Conservation (phyloP, 352 stramenopile species). For the Phytopythium sindhum region DNA sequence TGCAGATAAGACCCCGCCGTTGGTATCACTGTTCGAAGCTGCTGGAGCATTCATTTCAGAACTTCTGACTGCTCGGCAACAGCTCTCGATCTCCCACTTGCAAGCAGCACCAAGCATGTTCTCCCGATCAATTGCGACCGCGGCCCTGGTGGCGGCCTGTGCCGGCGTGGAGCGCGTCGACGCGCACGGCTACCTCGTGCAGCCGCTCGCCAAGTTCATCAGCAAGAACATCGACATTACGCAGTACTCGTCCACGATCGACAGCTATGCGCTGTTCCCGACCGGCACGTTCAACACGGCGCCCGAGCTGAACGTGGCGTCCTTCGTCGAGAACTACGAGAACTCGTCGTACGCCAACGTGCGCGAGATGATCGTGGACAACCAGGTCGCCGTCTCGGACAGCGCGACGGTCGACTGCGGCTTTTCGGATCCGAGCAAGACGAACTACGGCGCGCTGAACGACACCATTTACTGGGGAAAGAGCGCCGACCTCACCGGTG, state of each 20-base stretch:
- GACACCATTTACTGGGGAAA: slow-evolving; percentile 39
- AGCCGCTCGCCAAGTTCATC: slow-evolving; percentile 36
- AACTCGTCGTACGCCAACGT: slow-evolving; percentile 41
- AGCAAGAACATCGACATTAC: slow-evolving; percentile 33
- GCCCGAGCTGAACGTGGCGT: slow-evolving; percentile 25
- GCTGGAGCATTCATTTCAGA: background rate
- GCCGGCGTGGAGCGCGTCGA: slow-evolving; percentile 14
- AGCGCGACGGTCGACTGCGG: slow-evolving; percentile 29
- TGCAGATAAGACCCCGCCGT: background rate
- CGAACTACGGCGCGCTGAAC: slow-evolving; percentile 25
- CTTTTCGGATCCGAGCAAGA: slow-evolving; percentile 36
- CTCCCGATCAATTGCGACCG: slow-evolving; percentile 1
- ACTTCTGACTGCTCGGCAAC: background rate
- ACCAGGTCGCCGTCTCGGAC: slow-evolving; percentile 23
- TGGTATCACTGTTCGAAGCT: background rate
- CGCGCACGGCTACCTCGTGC: slow-evolving; percentile 33
- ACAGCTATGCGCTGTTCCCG: slow-evolving; percentile 31
- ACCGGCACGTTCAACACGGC: slow-evolving; percentile 30
- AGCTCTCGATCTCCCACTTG: background rate
- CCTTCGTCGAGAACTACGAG: slow-evolving; percentile 35
- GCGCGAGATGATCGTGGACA: slow-evolving; percentile 31
- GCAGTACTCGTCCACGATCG: slow-evolving; percentile 37
- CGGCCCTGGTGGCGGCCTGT: slow-evolving; percentile 10
- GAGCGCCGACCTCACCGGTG: slow-evolving; percentile 25
- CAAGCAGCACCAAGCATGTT: background rate